Evolutionary conservation across 164 flowering plant species (phyloP).

Genomic region (Macadamia tetraphylla): DNA sequence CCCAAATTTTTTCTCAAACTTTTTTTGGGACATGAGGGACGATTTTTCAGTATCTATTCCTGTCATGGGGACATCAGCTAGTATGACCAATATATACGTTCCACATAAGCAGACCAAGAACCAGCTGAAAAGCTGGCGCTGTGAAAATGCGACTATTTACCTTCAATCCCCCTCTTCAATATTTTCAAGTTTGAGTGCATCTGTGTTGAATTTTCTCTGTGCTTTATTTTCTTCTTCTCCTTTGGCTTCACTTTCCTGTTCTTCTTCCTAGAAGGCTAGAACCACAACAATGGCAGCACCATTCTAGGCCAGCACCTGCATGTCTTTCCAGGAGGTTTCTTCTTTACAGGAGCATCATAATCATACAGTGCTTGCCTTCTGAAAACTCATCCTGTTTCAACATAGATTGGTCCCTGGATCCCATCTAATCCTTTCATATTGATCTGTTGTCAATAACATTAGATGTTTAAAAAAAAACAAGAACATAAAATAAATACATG

Average conservation of each 20-base stretch:
- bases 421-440: slow-evolving; percentile 81
- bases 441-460: slow-evolving; percentile 31
- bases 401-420: slow-evolving; percentile 77
- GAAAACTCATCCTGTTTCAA: slow-evolving; percentile 80
- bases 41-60: slow-evolving; percentile 48
- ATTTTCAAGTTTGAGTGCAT: slow-evolving; percentile 55
- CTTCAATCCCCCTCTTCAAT: slow-evolving; percentile 61
- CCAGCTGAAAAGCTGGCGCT: background rate
- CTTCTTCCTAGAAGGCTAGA: slow-evolving; percentile 23
- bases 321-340: slow-evolving; percentile 50
- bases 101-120: background rate
- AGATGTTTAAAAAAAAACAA: background rate
- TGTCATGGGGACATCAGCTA: slow-evolving; percentile 15
- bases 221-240: slow-evolving; percentile 35
- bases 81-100: background rate
- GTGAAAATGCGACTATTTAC: slow-evolving; percentile 19
- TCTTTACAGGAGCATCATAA: slow-evolving; percentile 61
- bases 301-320: slow-evolving; percentile 76
- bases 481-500: background rate
- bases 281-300: slow-evolving; percentile 63
- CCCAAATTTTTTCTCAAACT: slow-evolving; percentile 61
- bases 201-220: slow-evolving; percentile 46
- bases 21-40: slow-evolving; percentile 32
- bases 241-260: slow-evolving; percentile 31
- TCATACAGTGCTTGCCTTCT: slow-evolving; percentile 76